Conservation (phyloP, 1,284 basidiomycete species). For the Austroboletus novae-zelandiae region DNA sequence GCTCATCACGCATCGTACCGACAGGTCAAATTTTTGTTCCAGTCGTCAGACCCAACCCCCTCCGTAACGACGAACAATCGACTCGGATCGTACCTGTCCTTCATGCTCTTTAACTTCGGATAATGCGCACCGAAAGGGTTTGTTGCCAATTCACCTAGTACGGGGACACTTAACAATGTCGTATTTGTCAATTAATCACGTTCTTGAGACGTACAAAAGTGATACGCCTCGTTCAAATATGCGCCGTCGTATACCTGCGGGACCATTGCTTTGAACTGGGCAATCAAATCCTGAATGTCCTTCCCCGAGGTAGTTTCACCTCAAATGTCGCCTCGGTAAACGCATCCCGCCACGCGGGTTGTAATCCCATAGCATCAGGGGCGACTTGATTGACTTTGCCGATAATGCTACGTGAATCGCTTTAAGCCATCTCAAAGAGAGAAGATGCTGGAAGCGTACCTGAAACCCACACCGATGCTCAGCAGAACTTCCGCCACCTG, state of each 20-base stretch:
- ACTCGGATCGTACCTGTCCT: neutral
- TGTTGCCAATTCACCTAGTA: neutral
- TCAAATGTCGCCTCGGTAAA: neutral
- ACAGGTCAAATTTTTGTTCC: no score
- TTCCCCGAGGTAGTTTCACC: no score
- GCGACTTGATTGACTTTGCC: neutral
- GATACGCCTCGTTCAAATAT: no score
- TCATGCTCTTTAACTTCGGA: neutral
- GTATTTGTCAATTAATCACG: no score
- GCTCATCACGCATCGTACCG: no score
- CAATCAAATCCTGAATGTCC: no score
- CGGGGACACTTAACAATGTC: neutral
- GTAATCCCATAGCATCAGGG: neutral
- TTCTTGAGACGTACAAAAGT: no score
- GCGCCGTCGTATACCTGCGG: conserved; percentile 3
- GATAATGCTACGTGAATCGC: neutral
- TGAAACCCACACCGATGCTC: neutral
- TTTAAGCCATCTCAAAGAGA: neutral
- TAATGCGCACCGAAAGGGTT: neutral
- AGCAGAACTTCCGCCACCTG: neutral
- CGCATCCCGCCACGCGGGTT: neutral
- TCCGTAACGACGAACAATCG: neutral
- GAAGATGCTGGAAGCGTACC: neutral
- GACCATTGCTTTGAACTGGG: no score
- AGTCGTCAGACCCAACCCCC: no score